Evolutionary conservation across 2,329 filamentous ascomycete species (phyloP).

Genomic region (Macrophomina tecta): DNA sequence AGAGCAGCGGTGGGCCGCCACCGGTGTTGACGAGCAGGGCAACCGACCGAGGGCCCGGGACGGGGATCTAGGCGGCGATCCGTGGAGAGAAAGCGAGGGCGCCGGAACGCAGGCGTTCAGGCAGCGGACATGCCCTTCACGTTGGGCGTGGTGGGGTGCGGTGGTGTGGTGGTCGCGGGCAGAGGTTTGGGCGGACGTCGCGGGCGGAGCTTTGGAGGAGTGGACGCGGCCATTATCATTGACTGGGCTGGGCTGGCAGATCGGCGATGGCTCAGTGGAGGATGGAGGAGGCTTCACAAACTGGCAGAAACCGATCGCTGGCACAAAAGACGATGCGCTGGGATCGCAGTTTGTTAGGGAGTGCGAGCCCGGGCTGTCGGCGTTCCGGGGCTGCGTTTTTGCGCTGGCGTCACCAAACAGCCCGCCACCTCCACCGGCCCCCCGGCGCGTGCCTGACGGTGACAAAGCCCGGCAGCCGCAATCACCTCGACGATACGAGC

Average conservation of each 20-base stretch:
- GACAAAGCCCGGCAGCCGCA: background rate
- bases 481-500: no score
- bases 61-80: slow-evolving; percentile 23
- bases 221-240: slow-evolving; percentile 24
- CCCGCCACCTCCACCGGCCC: no score
- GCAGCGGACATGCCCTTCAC: background rate
- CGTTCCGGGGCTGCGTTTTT: background rate
- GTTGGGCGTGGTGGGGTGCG: background rate
- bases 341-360: slow-evolving; percentile 24
- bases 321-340: slow-evolving; percentile 23
- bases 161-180: background rate
- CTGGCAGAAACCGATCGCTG: slow-evolving; percentile 21
- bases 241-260: slow-evolving; percentile 12
- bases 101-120: background rate
- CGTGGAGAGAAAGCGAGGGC: background rate
- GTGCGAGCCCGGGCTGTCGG: slow-evolving; percentile 2
- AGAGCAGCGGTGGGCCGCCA: slow-evolving; percentile 3
- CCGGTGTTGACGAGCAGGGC: background rate
- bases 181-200: background rate
- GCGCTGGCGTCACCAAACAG: no score
- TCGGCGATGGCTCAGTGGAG: slow-evolving; percentile 26
- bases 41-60: background rate
- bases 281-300: slow-evolving; percentile 17
- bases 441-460: background rate
- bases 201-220: background rate